phyloP scores from a whole-genome alignment of 345 rosid genomes.

The Sisymbrium altissimum region DNA sequence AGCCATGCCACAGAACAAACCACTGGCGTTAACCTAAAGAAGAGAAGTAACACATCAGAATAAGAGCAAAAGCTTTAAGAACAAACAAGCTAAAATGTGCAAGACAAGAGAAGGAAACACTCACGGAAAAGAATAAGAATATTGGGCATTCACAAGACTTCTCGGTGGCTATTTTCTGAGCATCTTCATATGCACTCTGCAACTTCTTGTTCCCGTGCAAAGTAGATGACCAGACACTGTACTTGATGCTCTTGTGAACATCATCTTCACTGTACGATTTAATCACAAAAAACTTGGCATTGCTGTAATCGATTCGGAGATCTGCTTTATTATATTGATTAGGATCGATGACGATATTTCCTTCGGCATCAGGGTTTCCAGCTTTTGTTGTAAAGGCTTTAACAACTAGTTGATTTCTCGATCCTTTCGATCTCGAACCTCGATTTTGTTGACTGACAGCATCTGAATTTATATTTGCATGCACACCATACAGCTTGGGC shows the following conservation, averaged over 20 bases:
- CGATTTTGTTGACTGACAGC: constrained; percentile 56
- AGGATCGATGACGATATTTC: constrained; percentile 54
- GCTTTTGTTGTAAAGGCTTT: constrained; percentile 63
- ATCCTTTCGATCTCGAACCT: constrained; percentile 56
- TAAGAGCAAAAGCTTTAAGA: background rate
- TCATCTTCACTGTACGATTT: constrained; percentile 98
- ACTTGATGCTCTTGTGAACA: constrained; percentile 97
- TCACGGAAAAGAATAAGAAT: constrained; percentile 87
- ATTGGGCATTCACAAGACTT: constrained; percentile 61
- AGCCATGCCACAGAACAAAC: constrained; percentile 94
- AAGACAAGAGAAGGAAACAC: constrained; percentile 24
- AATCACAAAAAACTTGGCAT: constrained; percentile 82
- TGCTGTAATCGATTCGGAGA: constrained; percentile 51
- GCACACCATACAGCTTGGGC: constrained; percentile 43
- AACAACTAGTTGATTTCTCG: constrained; percentile 53
- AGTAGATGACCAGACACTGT: constrained; percentile 93
- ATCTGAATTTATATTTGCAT: constrained; percentile 39
- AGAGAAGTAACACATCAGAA: constrained; percentile 14
- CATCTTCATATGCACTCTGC: constrained; percentile 71
- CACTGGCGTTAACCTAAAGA: constrained; percentile 88
- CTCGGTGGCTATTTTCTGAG: constrained; percentile 55
- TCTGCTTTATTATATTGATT: constrained; percentile 76
- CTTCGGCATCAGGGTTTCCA: constrained; percentile 56
- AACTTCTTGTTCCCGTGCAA: constrained; percentile 93
- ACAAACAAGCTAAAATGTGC: background rate